Percentiles rank a stretch among this genome's conserved stretches.
Conservation (phyloP, 305 asterid species). For the Fraxinus paxiana region DNA sequence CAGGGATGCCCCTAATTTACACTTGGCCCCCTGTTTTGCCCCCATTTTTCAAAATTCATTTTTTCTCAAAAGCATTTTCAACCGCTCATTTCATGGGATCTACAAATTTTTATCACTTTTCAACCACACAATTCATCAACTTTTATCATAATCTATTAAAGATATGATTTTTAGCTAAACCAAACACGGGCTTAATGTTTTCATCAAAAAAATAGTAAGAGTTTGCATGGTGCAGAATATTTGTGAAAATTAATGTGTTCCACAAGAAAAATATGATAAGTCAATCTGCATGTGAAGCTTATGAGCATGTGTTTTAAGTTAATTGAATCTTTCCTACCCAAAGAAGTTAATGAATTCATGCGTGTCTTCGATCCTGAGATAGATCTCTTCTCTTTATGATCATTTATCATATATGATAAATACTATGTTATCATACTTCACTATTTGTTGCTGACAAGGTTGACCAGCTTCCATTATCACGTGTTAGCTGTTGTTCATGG, state of each 20-base stretch:
- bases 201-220: conserved; percentile 9
- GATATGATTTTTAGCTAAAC: neutral
- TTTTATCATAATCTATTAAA: neutral
- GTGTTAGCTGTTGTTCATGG: conserved; percentile 15
- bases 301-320: neutral
- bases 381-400: conserved; percentile 11
- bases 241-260: conserved; percentile 10
- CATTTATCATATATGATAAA: conserved; percentile 5
- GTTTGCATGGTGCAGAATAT: conserved; percentile 7
- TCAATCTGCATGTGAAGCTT: conserved; percentile 6
- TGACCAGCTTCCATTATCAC: neutral
- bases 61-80: neutral
- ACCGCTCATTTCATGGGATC: neutral
- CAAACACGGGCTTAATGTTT: neutral
- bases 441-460: conserved; percentile 6
- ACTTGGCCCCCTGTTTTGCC: neutral
- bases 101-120: neutral
- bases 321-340: neutral
- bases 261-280: conserved; percentile 9
- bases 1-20: neutral
- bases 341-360: conserved; percentile 7
- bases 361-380: conserved; percentile 5
- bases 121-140: neutral
- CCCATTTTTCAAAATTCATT: neutral
- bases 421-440: neutral